Conservation (phyloP, 495 filamentous ascomycete species). For the Daldinia bambusicola region DNA sequence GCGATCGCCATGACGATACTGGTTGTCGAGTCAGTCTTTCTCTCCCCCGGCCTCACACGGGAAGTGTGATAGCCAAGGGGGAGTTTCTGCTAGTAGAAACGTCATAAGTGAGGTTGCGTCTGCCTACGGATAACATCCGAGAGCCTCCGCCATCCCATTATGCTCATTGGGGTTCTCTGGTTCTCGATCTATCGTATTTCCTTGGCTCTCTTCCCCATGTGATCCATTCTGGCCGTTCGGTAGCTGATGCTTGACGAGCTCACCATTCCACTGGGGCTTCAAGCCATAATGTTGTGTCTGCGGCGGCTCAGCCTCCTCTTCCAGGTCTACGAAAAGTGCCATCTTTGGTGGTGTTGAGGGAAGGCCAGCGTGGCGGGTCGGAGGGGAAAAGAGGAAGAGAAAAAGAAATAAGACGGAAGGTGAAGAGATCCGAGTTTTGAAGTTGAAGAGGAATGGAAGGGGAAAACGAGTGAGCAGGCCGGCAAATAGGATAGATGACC, state of each 20-base stretch:
- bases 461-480: slow-evolving; percentile 9
- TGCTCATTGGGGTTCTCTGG: slow-evolving; percentile 69
- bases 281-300: slow-evolving; percentile 48
- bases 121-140: slow-evolving; percentile 90
- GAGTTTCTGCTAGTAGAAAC: slow-evolving; percentile 43
- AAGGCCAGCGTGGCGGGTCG: slow-evolving; percentile 12
- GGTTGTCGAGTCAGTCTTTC: slow-evolving; percentile 44
- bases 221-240: slow-evolving; percentile 27
- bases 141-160: slow-evolving; percentile 76
- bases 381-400: background rate
- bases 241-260: slow-evolving; percentile 38
- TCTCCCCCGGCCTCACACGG: slow-evolving; percentile 30
- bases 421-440: background rate
- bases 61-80: slow-evolving; percentile 29
- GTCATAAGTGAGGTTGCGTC: slow-evolving; percentile 44
- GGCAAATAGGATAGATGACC: slow-evolving; percentile 17
- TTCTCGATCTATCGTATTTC: slow-evolving; percentile 42
- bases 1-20: slow-evolving; percentile 83
- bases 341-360: slow-evolving; percentile 51
- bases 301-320: slow-evolving; percentile 64
- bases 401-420: background rate
- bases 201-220: slow-evolving; percentile 33
- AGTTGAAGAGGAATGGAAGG: slow-evolving; percentile 17
- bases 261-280: slow-evolving; percentile 44
- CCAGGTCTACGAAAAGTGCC: slow-evolving; percentile 73